Base-by-base conservation (phyloP, 176 grass and related monocot genomes). In the Musa acuminata region DNA sequence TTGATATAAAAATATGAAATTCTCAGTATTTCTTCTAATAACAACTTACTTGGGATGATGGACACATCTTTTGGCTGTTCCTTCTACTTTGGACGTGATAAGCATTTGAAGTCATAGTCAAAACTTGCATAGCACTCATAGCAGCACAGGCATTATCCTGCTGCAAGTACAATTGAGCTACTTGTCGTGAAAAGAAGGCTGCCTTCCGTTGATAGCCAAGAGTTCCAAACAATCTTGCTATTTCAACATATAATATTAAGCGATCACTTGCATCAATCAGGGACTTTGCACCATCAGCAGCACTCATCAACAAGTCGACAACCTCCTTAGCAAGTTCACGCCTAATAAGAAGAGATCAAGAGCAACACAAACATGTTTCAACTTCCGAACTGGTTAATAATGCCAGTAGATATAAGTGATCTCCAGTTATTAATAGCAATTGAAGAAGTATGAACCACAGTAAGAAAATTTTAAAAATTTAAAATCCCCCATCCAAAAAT, bases 121-220 rank as follows among this genome's bases (percentile, higher is more conserved):
- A 79, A 77, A 99, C 95, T 81, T 99, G 95, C 90, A 94, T 91
- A 75, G 95, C 90, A 82, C 95, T 99, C 73, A 94, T 89, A 76
- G 95, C 95, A 76, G 95, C 95, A 58, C 82, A 91, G 57, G 81
- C 72, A 73, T 89, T 94, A 79, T 99, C 95, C 83, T 99, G 95
- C 82, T 94, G 95, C 78, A 93, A 86, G 78, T 99, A 99, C 64
- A 99, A 82, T 67, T 94, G 95, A 63, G 95, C 91, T 85, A 99
- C 95, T 83, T 91, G 95, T 78, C 95, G 92, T 71, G 95, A 99
- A 80, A 99, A 99, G 81, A 99, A 99, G 53, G 95, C 95, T 1
- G 95, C 95, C 71, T 99, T 99, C 65, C 95, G 88, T 54, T 83
- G 86, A 86, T 99, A 99, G 17, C 95, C 95, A 77, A 99, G 84